Base-by-base conservation (phyloP, 2,329 filamentous ascomycete genomes). In the Fusarium musae region DNA sequence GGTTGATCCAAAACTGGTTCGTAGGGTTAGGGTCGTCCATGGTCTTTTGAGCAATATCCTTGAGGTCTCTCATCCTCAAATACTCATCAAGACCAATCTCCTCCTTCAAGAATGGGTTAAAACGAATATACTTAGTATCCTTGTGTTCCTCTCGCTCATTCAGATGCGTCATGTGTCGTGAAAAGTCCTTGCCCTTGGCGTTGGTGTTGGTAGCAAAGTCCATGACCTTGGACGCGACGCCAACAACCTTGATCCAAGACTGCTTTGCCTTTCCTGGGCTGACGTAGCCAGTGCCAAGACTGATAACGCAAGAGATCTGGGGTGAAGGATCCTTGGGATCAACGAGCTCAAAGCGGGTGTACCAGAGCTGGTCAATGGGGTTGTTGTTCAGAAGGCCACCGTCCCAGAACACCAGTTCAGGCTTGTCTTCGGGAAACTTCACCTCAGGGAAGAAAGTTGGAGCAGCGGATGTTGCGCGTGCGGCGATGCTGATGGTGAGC, bases 381-480 rank as follows among this genome's bases (percentile, higher is more conserved):
- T 75, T 75, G 13, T 75, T 75, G 30, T 75, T 75, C 0, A 75
- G 59, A 4, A 75, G 73, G 1, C 73, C 73, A 1, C 73, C 73
- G 2, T 75, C 73, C 73, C 70, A 74, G 9, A 75, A 75, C 0
- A 54, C 50, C 4, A 75, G 17, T 7, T 72, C 57, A 3, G 64
- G 59, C 15, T 53, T 72, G 0, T 53, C 57, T 7, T 71, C 60
- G 0, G 60, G 70, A 5, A 75, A 75, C 2, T 21, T 46, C 0
- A 75, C 73, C 28, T 75, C 73, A 0, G 70, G 72, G 15, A 75
- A 75, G 26, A 69, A 75, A 0, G 73, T 75, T 2, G 73, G 73
- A 0, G 73, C 72, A 34, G 73, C 72, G 0, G 72, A 75, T 6
- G 72, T 73, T 6, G 73, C 73, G 6, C 72, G 70, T 3, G 73